Conservation (phyloP, 2,329 filamentous ascomycete genomes). For the Sporothrix protearum region DNA sequence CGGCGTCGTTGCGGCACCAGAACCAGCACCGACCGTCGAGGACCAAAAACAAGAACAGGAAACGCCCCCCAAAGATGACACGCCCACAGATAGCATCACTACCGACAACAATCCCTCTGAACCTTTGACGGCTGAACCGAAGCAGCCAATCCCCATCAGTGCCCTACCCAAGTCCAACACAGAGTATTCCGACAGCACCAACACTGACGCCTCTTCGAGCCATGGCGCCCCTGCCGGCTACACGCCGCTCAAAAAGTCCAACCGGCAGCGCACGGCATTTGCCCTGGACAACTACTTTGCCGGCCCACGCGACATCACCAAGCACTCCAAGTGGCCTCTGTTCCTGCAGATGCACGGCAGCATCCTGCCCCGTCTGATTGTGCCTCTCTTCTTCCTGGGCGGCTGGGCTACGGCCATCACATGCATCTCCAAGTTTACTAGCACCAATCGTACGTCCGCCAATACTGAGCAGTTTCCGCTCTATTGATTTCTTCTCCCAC, state of each 20-base stretch:
- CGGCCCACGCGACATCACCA: slow-evolving; percentile 64
- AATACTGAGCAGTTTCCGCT: no score
- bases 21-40: not conserved
- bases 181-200: slow-evolving; percentile 12
- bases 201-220: slow-evolving; percentile 35
- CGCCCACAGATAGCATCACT: not conserved
- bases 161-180: slow-evolving; percentile 2
- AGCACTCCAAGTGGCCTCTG: slow-evolving; percentile 74
- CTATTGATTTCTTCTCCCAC: not conserved
- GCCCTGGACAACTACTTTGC: slow-evolving; percentile 47
- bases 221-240: not conserved
- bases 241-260: not conserved
- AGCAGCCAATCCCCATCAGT: not conserved
- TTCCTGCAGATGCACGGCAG: slow-evolving; percentile 75
- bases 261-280: slow-evolving; percentile 36
- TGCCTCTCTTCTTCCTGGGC: slow-evolving; percentile 62
- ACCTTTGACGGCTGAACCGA: not conserved
- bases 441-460: slow-evolving; percentile 32
- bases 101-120: not conserved
- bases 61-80: no score
- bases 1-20: not conserved
- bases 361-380: slow-evolving; percentile 66
- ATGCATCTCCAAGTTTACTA: slow-evolving; percentile 23
- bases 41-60: not conserved
- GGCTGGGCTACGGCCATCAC: slow-evolving; percentile 66